Conservation (phyloP, 2,329 filamentous ascomycete species). For the Coleophoma eucalyptorum region DNA sequence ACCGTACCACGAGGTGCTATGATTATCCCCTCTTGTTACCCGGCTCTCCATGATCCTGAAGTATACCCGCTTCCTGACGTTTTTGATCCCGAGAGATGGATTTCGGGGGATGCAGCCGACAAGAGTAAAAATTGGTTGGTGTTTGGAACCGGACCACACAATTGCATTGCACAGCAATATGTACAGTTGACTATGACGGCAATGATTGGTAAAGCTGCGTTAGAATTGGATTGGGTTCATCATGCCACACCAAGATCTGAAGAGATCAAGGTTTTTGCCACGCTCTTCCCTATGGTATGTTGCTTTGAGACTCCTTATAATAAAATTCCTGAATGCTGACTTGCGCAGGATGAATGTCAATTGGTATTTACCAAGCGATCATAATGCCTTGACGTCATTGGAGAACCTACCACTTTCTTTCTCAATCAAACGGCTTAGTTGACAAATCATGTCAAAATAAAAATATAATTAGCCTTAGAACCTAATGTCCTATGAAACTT, state of each 20-base stretch:
- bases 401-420: too few relatives aligned
- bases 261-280: conserved; percentile 79
- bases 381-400: too few relatives aligned
- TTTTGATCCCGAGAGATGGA: conserved; percentile 49
- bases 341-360: conserved; percentile 69
- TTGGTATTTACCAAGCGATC: conserved; percentile 54
- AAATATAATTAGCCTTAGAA: too few relatives aligned
- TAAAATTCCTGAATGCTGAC: conserved; percentile 1
- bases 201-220: conserved; percentile 48
- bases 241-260: conserved; percentile 43
- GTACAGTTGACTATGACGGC: conserved; percentile 45
- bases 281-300: conserved; percentile 89
- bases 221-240: conserved; percentile 47
- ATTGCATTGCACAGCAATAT: conserved; percentile 45
- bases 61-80: conserved; percentile 41
- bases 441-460: too few relatives aligned
- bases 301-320: not conserved
- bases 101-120: conserved; percentile 43
- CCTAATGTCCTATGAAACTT: too few relatives aligned
- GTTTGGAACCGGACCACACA: conserved; percentile 46
- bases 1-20: conserved; percentile 46
- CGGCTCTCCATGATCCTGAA: conserved; percentile 44
- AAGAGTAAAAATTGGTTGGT: conserved; percentile 52
- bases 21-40: conserved; percentile 47
- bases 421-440: too few relatives aligned